Base-by-base conservation (phyloP, 75 land plant genomes). In the Gnetum montanum region DNA sequence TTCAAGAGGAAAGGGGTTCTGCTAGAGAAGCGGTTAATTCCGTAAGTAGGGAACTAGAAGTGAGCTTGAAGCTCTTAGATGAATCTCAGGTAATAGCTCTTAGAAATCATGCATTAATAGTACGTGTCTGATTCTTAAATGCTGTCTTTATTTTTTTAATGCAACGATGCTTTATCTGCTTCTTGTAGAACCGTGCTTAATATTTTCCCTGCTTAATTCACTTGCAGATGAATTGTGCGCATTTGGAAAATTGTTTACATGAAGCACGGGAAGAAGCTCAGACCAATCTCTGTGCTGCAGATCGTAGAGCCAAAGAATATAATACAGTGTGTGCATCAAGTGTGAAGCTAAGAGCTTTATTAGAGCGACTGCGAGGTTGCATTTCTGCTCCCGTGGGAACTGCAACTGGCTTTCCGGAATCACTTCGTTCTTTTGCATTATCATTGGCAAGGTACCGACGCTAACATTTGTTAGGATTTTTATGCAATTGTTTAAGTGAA, bases 51-150 rank as follows among this genome's bases (percentile, higher is more conserved):
- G 97, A 95, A 53, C 54, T 95, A 38, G 88, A 95, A 41, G 56
- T 57, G 8, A 90, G 74, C 40, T 67, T 61, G 27, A 88, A 83
- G 35, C 88, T 90, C 46, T 69, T 95, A 43, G 80, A 85, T 53
- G 91, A 95, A 74, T 95, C 85, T 70, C 99, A 86, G 87, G 98
- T 94, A 59, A 53, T 18, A n/a, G n/a, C n/a, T n/a, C n/a, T n/a
- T n/a, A n/a, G n/a, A n/a, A n/a, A n/a, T n/a, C n/a, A n/a, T n/a
- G n/a, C n/a, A n/a, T 26, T 20, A 46, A 46, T 20, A 22, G 10
- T 46, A 6, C 25, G 24, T 46, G 23, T 22, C 0, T 46, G 8
- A 20, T 10, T 13, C 4, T 46, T n/a, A n/a, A 22, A 5, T 22
- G 48, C 2, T 46, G 7, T 46, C 3, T 22, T 22, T 46, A 20